Base-by-base conservation (phyloP, 2,329 filamentous ascomycete genomes). In the Didymella pinodella region DNA sequence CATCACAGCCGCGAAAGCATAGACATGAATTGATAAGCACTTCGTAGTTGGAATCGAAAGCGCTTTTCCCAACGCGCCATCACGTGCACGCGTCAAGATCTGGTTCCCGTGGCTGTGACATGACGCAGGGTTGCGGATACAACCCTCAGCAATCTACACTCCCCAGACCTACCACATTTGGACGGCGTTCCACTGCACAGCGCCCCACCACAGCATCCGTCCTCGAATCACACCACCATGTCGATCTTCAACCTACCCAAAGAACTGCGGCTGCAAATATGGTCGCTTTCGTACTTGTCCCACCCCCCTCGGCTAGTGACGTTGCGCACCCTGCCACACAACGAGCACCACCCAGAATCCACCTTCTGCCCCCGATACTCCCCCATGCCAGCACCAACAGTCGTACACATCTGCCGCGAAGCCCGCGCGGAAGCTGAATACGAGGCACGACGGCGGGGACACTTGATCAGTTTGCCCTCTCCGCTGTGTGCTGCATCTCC, bases 241-340 rank as follows among this genome's bases (percentile, higher is more conserved):
- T 65, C 64, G n/a, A 50, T 69, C n/a, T 55, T 53, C 22, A 26
- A 20, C 16, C 57, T 70, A 7, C 68, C 68, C 22, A 70, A 70
- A 34, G 68, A 70, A 29, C 47, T 70, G 3, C 68, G 68, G 14
- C 54, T 70, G n/a, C 59, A 66, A 10, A 65, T 70, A 22, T 70
- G 66, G 66, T 41, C 58, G 16, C 59, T 61, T 8, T 63, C 41
- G 18, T 70, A 69, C 50, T 62, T 64, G 26, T 41, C 58, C n/a
- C 57, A 68, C 22, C 57, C 62, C 6, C 64, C 66, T 47, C 66
- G 68, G 10, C 56, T 65, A 7, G 66, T 70, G 28, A 62, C 64
- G 4, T 41, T 70, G 20, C 48, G 57, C 29, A 69, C 65, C 2
- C 51, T 48, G 22, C 41, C 48, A 3, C 68, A 70, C 47, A 44